phyloP scores from a whole-genome alignment of 345 rosid genomes.

The Angophora floribunda region DNA sequence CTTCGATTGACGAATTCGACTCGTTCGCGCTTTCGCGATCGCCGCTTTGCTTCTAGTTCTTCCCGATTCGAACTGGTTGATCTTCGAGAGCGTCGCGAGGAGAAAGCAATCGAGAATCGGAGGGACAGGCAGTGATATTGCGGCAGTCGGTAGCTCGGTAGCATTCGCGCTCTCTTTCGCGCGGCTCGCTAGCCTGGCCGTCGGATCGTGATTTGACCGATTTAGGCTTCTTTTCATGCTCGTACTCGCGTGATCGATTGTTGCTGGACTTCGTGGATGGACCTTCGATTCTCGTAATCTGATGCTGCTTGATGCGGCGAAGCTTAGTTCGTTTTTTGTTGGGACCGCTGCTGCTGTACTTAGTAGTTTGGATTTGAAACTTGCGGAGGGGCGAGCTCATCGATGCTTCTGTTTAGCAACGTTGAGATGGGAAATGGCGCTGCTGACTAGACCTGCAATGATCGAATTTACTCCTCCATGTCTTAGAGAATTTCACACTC shows the following conservation, averaged over 20 bases:
- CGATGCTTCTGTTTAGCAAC: neutral
- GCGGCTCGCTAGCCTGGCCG: neutral
- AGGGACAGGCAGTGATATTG: neutral
- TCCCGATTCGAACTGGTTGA: neutral
- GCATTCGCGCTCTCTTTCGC: neutral
- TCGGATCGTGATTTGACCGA: neutral
- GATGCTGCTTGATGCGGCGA: neutral
- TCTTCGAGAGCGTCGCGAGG: neutral
- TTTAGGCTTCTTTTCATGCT: neutral
- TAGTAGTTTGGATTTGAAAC: neutral
- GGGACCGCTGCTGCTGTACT: neutral
- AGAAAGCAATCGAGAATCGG: neutral
- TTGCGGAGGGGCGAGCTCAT: neutral
- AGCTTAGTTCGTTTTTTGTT: neutral
- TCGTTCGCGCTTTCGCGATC: neutral
- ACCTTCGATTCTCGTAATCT: neutral
- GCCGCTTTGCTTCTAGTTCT: neutral
- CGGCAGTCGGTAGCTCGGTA: too few relatives aligned
- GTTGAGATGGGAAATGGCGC: neutral
- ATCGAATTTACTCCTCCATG: neutral
- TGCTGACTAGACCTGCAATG: neutral
- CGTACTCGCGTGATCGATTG: neutral
- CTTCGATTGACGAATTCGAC: fast-evolving
- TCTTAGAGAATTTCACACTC: neutral
- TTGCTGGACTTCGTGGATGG: neutral